Conservation (phyloP, 1,284 basidiomycete genomes). For the Microbotryum intermedium region DNA sequence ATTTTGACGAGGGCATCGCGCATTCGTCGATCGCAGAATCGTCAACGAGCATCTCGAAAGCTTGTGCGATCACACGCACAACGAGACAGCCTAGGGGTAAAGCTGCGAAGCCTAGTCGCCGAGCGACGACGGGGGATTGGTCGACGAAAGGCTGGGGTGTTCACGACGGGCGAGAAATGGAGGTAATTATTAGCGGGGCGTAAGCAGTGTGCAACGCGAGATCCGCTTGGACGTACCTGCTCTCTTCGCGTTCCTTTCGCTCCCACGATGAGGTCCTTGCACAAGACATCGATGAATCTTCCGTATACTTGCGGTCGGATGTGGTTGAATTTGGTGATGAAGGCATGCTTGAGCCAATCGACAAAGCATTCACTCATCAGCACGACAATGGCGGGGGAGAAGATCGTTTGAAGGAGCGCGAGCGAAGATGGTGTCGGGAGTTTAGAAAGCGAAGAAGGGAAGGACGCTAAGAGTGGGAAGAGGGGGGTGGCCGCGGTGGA, state of each 20-base stretch:
- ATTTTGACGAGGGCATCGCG: conserved; percentile 15
- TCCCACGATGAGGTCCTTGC: conserved; percentile 75
- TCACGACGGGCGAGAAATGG: neutral
- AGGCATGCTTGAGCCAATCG: conserved; percentile 99
- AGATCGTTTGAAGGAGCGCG: conserved; percentile 67
- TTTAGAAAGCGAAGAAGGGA: conserved; percentile 29
- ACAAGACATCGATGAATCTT: conserved; percentile 90
- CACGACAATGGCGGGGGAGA: conserved; percentile 86
- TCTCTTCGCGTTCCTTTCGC: conserved; percentile 59
- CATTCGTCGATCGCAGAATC: conserved; percentile 40
- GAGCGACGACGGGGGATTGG: conserved; percentile 87
- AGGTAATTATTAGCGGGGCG: neutral
- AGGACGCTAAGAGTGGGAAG: conserved; percentile 53
- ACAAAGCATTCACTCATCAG: conserved; percentile 87
- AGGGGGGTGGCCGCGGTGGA: conserved; percentile 47
- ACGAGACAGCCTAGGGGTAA: conserved; percentile 84
- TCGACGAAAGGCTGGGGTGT: conserved; percentile 79
- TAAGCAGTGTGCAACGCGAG: neutral
- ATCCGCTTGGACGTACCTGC: conserved; percentile 14
- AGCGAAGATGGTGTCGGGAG: conserved; percentile 36
- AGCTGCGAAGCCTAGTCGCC: conserved; percentile 86
- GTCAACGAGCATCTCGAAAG: conserved; percentile 52
- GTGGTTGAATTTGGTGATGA: conserved; percentile 87
- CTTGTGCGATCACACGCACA: conserved; percentile 80
- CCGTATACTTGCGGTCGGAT: conserved; percentile 89